Evolutionary conservation across 1,139 yeast genomes (phyloP).

Genomic region (Wickerhamiella pararugosa): DNA sequence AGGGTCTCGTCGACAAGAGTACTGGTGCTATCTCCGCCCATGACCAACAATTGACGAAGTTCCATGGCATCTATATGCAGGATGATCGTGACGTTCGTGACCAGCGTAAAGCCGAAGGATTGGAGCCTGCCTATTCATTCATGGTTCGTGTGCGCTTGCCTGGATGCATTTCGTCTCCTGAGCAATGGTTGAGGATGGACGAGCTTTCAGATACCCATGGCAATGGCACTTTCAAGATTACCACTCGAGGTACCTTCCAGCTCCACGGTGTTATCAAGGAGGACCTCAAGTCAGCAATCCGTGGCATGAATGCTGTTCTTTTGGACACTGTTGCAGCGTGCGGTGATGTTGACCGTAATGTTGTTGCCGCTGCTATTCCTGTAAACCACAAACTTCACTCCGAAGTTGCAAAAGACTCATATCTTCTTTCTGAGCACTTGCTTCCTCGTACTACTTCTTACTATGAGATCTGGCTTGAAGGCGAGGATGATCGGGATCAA

Average conservation of each 20-base stretch:
- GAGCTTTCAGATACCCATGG: slow-evolving; percentile 73
- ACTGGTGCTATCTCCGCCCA: slow-evolving; percentile 90
- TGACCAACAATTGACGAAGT: slow-evolving; percentile 89
- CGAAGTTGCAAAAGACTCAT: slow-evolving; percentile 52
- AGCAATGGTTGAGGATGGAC: slow-evolving; percentile 78
- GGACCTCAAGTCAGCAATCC: slow-evolving; percentile 75
- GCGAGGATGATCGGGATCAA: slow-evolving; percentile 53
- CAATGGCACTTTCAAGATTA: slow-evolving; percentile 83
- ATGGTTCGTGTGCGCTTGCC: slow-evolving; percentile 96
- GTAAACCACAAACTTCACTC: slow-evolving; percentile 67
- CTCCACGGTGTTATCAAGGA: slow-evolving; percentile 89
- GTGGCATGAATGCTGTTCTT: slow-evolving; percentile 81
- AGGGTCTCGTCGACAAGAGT: slow-evolving; percentile 63
- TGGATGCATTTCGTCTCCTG: slow-evolving; percentile 80
- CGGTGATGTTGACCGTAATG: slow-evolving; percentile 97
- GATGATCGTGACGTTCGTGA: slow-evolving; percentile 96
- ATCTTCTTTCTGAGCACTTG: slow-evolving; percentile 60
- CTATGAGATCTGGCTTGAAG: slow-evolving; percentile 93
- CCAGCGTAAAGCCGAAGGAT: slow-evolving; percentile 76
- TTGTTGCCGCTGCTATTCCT: slow-evolving; percentile 81
- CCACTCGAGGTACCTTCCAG: slow-evolving; percentile 96
- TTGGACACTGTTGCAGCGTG: slow-evolving; percentile 96
- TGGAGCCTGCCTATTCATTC: slow-evolving; percentile 89
- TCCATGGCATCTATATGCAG: slow-evolving; percentile 98
- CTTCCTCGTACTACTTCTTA: slow-evolving; percentile 89